Evolutionary conservation across 306 rosid genomes (phyloP).

Genomic region (Morella rubra): DNA sequence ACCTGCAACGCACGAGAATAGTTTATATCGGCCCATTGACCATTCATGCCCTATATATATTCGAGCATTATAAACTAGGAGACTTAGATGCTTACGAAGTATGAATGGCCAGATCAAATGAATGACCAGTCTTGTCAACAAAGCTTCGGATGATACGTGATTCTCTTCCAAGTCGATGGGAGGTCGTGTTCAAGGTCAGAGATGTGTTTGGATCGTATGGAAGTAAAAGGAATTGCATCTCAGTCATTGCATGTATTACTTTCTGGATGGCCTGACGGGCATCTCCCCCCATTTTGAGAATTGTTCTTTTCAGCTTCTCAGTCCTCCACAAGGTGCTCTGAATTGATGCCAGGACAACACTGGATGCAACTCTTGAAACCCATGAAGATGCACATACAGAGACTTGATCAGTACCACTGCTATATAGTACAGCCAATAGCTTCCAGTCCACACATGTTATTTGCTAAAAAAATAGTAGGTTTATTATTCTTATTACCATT

Average conservation of each 20-base stretch:
- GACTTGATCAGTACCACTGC: background rate
- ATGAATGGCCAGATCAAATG: slow-evolving; percentile 45
- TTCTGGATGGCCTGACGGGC: slow-evolving; percentile 41
- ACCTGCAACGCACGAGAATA: slow-evolving; percentile 30
- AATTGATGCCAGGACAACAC: slow-evolving; percentile 47
- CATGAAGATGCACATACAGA: background rate
- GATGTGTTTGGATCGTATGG: slow-evolving; percentile 53
- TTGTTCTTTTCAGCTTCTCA: slow-evolving; percentile 46
- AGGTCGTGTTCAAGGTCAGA: slow-evolving; percentile 39
- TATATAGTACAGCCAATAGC: background rate
- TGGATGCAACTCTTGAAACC: slow-evolving; percentile 54
- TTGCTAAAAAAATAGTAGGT: too few species aligned
- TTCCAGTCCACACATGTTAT: background rate
- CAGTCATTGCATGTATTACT: slow-evolving; percentile 43
- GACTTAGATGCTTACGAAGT: slow-evolving; percentile 40
- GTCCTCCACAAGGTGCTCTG: slow-evolving; percentile 42
- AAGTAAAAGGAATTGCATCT: slow-evolving; percentile 53
- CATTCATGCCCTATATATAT: too few species aligned
- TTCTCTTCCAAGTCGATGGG: slow-evolving; percentile 40
- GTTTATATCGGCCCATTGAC: background rate
- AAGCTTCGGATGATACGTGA: slow-evolving; percentile 45
- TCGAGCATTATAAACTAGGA: too few species aligned
- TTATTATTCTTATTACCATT: too few species aligned
- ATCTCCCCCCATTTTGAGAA: slow-evolving; percentile 48
- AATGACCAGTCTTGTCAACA: slow-evolving; percentile 35